These are phyloP conservation scores for Cyberlindnera petersonii DNA, from an alignment of 805 yeast species.

Conservation along the genomic window DNA sequence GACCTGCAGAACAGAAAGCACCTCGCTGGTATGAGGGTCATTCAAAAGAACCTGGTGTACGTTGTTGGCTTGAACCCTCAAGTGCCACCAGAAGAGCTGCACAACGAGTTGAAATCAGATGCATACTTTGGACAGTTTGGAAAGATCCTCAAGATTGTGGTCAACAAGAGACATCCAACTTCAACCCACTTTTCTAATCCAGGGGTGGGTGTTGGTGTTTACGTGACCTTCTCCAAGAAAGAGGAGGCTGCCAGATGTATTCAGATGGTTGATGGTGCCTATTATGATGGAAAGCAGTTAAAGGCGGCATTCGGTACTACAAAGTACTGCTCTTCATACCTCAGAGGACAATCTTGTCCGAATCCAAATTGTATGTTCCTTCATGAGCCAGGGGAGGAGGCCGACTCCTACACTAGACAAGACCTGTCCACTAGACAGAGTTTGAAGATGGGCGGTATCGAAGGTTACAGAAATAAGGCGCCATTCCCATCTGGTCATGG, in stretches of 20 bases:
- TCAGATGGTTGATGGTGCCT: constrained; percentile 85
- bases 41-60: constrained; percentile 93
- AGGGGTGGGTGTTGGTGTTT: constrained; percentile 82
- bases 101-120: constrained; percentile 77
- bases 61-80: constrained; percentile 93
- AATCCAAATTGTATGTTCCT: constrained; percentile 98
- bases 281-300: constrained; percentile 84
- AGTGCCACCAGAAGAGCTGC: constrained; percentile 74
- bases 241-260: constrained; percentile 96
- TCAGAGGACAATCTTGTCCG: constrained; percentile 94
- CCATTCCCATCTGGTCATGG: constrained; percentile 16
- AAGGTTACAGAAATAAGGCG: constrained; percentile 11
- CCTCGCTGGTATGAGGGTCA: constrained; percentile 96
- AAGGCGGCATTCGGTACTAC: constrained; percentile 99
- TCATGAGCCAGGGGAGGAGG: constrained; percentile 99
- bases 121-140: constrained; percentile 99
- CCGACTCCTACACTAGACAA: constrained; percentile 90
- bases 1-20: constrained; percentile 81
- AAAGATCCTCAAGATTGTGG: constrained; percentile 87
- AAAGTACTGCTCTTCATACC: constrained; percentile 93
- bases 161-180: constrained; percentile 66
- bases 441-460: constrained; percentile 44
- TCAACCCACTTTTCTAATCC: constrained; percentile 27
- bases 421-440: constrained; percentile 76
- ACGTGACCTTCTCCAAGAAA: constrained; percentile 87